These are phyloP conservation scores for Starmera caribaea DNA, from an alignment of 805 yeast species.

Conservation along the genomic window DNA sequence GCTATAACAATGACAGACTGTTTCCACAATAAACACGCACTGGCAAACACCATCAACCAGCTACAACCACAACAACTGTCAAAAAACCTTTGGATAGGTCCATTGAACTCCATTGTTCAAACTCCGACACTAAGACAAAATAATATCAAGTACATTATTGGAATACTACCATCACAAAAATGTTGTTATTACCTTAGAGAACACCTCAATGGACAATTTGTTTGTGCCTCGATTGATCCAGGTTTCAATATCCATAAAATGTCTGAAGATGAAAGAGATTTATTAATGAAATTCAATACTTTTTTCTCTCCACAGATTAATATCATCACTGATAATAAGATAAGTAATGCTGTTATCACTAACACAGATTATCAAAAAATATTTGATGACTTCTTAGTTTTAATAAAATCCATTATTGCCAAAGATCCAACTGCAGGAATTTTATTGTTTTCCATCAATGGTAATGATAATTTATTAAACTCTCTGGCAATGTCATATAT, in stretches of 20 bases:
- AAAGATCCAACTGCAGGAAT: slow-evolving; percentile 18
- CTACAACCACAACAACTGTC: slow-evolving; percentile 31
- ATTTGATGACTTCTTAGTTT: slow-evolving; percentile 11
- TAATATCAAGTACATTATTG: slow-evolving; percentile 29
- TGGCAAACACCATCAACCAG: slow-evolving; percentile 18
- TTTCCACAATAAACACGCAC: slow-evolving; percentile 16
- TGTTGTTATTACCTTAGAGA: slow-evolving; percentile 21
- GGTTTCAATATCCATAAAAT: slow-evolving; percentile 20
- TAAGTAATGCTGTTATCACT: slow-evolving; percentile 15
- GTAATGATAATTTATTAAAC: slow-evolving; percentile 17
- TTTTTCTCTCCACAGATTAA: slow-evolving; percentile 16
- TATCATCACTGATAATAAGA: slow-evolving; percentile 11
- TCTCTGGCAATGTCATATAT: slow-evolving; percentile 15
- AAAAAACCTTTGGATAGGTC: slow-evolving; percentile 36
- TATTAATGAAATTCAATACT: slow-evolving; percentile 16
- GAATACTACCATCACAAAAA: slow-evolving; percentile 24
- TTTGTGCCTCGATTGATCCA: slow-evolving; percentile 25
- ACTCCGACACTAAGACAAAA: slow-evolving; percentile 24
- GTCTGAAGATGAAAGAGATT: slow-evolving; percentile 17
- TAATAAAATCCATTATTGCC: slow-evolving; percentile 11
- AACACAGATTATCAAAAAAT: slow-evolving; percentile 17
- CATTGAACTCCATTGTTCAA: slow-evolving; percentile 32
- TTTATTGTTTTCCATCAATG: slow-evolving; percentile 17
- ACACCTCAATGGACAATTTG: slow-evolving; percentile 16
- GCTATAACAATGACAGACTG: slow-evolving; percentile 7